A percentile compares a stretch with the other conserved stretches of the same genome.
Conservation (phyloP, 768 basidiomycete genomes). For the Tricholoma terreum region DNA sequence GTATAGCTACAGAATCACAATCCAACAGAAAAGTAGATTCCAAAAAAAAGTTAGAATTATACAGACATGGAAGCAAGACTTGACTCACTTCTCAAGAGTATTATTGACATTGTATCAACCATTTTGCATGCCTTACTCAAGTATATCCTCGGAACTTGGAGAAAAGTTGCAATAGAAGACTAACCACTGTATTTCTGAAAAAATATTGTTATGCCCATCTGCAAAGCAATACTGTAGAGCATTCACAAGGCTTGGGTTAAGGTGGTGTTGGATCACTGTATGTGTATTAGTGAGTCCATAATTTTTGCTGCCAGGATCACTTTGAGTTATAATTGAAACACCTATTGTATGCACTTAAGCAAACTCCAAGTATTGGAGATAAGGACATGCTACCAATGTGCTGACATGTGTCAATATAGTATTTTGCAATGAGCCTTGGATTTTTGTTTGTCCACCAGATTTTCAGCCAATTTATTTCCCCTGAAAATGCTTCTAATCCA, state of each 20-base stretch:
- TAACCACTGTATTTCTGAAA: slow-evolving; percentile 39
- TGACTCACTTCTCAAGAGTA: no score
- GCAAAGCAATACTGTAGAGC: slow-evolving; percentile 38
- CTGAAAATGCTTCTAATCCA: no score
- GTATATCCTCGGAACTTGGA: slow-evolving; percentile 35
- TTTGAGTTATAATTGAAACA: no score
- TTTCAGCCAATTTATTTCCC: no score
- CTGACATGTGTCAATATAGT: no score
- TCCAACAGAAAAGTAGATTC: slow-evolving; percentile 26
- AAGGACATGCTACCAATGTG: no score
- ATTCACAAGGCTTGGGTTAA: slow-evolving; percentile 27
- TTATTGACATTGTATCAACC: no score
- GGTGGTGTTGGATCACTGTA: slow-evolving; percentile 29
- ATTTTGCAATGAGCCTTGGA: no score
- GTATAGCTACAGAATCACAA: slow-evolving; percentile 37
- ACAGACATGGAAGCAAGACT: background rate
- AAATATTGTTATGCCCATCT: no score
- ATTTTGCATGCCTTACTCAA: slow-evolving; percentile 21
- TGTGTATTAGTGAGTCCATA: slow-evolving; percentile 36
- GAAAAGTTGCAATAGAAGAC: slow-evolving; percentile 28
- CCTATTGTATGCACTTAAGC: slow-evolving; percentile 6
- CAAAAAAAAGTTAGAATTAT: background rate
- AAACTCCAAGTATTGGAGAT: background rate
- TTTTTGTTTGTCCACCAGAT: no score
- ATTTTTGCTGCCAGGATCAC: slow-evolving; percentile 32